Base-by-base conservation (phyloP, 148 eudicot species). In the Tetragonia tetragonoides region DNA sequence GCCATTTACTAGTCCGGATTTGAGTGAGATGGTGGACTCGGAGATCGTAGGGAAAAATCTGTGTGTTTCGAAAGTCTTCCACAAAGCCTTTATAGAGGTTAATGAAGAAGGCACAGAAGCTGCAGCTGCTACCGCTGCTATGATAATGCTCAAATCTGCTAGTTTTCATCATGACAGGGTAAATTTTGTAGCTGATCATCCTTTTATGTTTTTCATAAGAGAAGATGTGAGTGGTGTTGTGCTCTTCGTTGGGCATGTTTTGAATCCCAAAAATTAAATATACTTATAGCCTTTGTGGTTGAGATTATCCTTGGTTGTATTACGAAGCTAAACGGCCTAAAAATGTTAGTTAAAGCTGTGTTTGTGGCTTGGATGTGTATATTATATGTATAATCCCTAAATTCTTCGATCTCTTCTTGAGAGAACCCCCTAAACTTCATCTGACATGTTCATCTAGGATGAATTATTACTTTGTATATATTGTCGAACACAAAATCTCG, bases 91-190 rank as follows among this genome's bases (percentile, higher is more conserved):
- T 38, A 73, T 79, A n/a, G 65, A 79, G 38, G 77, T 72, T 18
- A 79, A 79, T 28, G 77, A 79, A 72, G 77, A 79, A 46, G 81
- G 81, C 9, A 79, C 81, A 3, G 77, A 79, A 53, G 81, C 72
- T 62, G 81, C 72, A 18, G 77, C 71, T 44, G 42, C 68, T 46
- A 11, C 66, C 16, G 72, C 15, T 17, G 77, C 28, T 21, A 37
- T 4, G 6, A 20, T 49, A 8, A 8, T 38, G 3, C 10, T 44
- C 0, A 21, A 4, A 37, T 15, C 38, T 8, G 11, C 3, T 10
- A 24, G 21, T 56, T 10, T 28, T n/a, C 17, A 14, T 10, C 37
- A 14, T 4, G 10, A 1, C 5, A 39, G 24, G 51, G 38, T 80
- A 16, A 66, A 74, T 68, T 80, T 80, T 39, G 73, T 74, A 1